These are phyloP conservation scores for Phytophthora fragariae DNA, from an alignment of 352 stramenopile genomes.

Conservation along the genomic window DNA sequence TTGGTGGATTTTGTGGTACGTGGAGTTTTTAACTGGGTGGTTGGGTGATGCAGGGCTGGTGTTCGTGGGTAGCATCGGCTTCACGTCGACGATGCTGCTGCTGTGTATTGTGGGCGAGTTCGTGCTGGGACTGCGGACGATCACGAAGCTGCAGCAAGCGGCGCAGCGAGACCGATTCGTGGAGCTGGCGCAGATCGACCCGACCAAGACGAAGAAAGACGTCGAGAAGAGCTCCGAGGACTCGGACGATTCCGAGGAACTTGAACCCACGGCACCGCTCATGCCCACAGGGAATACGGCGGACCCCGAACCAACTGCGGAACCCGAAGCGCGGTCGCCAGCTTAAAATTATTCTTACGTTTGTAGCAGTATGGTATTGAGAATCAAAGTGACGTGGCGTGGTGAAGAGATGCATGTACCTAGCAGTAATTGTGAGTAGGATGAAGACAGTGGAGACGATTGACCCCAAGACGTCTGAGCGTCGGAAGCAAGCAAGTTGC, in stretches of 20 bases:
- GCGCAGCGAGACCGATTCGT: slow-evolving; percentile 42
- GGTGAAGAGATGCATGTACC: not conserved
- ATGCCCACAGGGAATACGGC: slow-evolving; percentile 21
- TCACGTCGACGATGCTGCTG: slow-evolving; percentile 51
- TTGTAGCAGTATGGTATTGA: slow-evolving; percentile 20
- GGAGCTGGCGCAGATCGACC: slow-evolving; percentile 50
- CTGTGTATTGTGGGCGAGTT: slow-evolving; percentile 59
- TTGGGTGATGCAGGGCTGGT: slow-evolving; percentile 38
- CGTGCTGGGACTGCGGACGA: slow-evolving; percentile 48
- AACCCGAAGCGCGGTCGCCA: slow-evolving; percentile 4
- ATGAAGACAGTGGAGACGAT: too few relatives aligned
- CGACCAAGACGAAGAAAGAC: slow-evolving; percentile 5
- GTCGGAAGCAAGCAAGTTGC: not conserved
- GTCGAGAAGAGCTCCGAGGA: slow-evolving; percentile 14
- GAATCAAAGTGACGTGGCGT: slow-evolving; percentile 10
- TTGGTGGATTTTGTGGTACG: not conserved
- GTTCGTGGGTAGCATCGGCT: slow-evolving; percentile 50
- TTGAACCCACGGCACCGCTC: slow-evolving; percentile 17
- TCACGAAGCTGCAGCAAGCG: slow-evolving; percentile 48
- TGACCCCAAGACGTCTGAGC: not conserved
- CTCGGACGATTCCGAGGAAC: slow-evolving; percentile 16
- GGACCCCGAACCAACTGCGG: not conserved
- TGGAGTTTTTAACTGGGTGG: not conserved
- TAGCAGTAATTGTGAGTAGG: not conserved
- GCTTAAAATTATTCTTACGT: not conserved